These are phyloP conservation scores for Theileria orientalis DNA, from an alignment of 169 alveolate species.

Conservation along the genomic window DNA sequence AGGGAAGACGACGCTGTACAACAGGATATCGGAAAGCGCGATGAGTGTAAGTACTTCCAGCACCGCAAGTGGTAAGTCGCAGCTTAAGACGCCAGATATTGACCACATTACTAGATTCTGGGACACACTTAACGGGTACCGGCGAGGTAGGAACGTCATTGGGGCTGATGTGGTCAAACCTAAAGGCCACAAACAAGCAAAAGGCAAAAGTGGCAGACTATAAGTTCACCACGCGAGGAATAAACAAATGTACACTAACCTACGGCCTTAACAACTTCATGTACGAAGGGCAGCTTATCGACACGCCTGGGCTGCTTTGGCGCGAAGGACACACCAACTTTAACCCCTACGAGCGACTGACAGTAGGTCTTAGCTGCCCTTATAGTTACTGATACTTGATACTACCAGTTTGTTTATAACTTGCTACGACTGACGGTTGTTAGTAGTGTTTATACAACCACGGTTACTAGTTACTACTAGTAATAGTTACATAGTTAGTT, in stretches of 20 bases:
- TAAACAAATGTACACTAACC: constrained; percentile 23
- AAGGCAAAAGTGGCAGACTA: constrained; percentile 55
- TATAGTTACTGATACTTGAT: not conserved
- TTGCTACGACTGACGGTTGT: not conserved
- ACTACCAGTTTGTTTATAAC: not conserved
- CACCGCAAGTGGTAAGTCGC: not conserved
- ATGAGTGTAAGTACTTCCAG: not conserved
- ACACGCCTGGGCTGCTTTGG: constrained; percentile 64
- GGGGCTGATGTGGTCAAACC: constrained; percentile 52
- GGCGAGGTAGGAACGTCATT: no score
- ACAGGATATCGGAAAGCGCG: constrained; percentile 13
- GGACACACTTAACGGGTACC: no score
- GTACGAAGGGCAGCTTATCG: constrained; percentile 54
- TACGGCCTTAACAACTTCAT: constrained; percentile 39
- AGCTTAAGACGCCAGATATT: no score
- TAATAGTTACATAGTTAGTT: no score
- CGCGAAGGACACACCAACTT: constrained; percentile 26
- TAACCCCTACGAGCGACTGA: constrained; percentile 61
- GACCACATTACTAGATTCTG: constrained; percentile 25
- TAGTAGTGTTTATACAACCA: not conserved
- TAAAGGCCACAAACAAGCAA: not conserved
- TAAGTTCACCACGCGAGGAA: constrained; percentile 58
- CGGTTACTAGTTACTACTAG: not conserved
- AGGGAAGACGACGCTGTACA: constrained; percentile 60
- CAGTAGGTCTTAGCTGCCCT: constrained; percentile 29